Percentiles rank a stretch among this genome's conserved stretches.
Evolutionary conservation across 78 protist genomes (phyloP).

Genomic region (Dictyostelium citrinum): DNA sequence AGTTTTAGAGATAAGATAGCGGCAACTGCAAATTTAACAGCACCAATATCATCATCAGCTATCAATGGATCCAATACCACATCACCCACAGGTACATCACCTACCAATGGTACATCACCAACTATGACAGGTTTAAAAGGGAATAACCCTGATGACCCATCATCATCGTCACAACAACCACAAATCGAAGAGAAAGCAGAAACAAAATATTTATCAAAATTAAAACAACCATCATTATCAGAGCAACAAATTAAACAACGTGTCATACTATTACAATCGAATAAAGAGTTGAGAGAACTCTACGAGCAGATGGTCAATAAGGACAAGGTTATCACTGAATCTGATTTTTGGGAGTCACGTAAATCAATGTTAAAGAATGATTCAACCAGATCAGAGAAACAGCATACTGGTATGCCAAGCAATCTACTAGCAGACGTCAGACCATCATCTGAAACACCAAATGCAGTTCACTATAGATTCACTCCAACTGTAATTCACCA

Average conservation of each 20-base stretch:
- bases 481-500: conserved; percentile 63
- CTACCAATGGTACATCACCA: background rate
- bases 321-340: conserved; percentile 22
- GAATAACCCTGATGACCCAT: background rate
- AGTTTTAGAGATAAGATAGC: conserved; percentile 42
- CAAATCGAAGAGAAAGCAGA: background rate
- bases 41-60: background rate
- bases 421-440: conserved; percentile 39
- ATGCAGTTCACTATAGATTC: conserved; percentile 5
- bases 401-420: conserved; percentile 56
- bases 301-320: conserved; percentile 40
- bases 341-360: conserved; percentile 76
- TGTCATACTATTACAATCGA: conserved; percentile 2
- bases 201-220: conserved; percentile 2
- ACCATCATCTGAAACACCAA: conserved; percentile 28
- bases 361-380: conserved; percentile 29
- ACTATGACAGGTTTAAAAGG: background rate
- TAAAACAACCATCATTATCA: conserved; percentile 23
- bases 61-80: background rate
- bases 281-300: conserved; percentile 28
- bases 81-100: background rate
- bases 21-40: background rate
- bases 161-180: background rate
- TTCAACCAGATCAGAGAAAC: conserved; percentile 15
- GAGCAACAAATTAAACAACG: conserved; percentile 62